These are phyloP conservation scores for Lasiodiplodia gonubiensis DNA, from an alignment of 2,329 filamentous ascomycete species.

Conservation along the genomic window DNA sequence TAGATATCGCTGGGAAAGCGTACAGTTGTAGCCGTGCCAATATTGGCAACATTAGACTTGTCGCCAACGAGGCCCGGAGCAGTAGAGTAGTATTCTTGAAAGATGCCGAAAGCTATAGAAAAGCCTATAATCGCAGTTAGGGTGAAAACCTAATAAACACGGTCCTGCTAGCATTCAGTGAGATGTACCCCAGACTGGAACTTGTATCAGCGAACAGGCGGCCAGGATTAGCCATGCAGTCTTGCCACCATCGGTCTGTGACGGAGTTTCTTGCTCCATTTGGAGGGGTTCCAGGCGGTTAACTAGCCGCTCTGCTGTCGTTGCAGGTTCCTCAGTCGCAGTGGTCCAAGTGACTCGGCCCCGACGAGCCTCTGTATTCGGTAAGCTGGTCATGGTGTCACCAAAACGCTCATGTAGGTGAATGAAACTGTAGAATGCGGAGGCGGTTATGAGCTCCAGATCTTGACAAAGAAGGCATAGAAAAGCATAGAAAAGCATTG, in stretches of 20 bases:
- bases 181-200: conserved; percentile 32
- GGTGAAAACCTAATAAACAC: neutral
- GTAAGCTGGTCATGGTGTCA: conserved; percentile 1
- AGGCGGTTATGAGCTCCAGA: neutral
- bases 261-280: conserved; percentile 31
- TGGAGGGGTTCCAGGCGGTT: conserved; percentile 3
- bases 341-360: neutral
- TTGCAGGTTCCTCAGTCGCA: neutral
- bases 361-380: neutral
- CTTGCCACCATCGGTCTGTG: conserved; percentile 34
- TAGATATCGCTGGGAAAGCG: neutral
- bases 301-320: neutral
- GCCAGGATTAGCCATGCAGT: conserved; percentile 37
- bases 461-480: neutral
- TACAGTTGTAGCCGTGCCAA: conserved; percentile 32
- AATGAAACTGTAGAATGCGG: neutral
- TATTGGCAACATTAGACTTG: conserved; percentile 2
- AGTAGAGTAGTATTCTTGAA: conserved; percentile 36
- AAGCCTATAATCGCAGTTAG: conserved; percentile 25
- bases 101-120: conserved; percentile 35
- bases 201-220: conserved; percentile 35
- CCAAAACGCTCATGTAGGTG: neutral
- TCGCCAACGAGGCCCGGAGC: neutral
- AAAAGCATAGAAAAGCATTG: neutral
- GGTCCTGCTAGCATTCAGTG: neutral